Conservation (phyloP, 257 asterid genomes). For the Asclepias syriaca region DNA sequence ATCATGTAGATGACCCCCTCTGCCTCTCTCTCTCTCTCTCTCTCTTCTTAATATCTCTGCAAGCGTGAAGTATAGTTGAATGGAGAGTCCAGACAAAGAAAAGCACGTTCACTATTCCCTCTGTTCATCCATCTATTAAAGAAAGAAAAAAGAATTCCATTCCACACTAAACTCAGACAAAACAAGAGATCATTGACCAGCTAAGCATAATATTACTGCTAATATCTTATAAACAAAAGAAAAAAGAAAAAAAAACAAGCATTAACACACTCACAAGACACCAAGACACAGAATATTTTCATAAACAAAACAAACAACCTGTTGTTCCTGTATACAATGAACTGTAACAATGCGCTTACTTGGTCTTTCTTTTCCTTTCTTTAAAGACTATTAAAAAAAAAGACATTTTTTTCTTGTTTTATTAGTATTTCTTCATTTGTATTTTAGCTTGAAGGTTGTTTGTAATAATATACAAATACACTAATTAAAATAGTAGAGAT, state of each 20-base stretch:
- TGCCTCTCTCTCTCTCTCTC: slow-evolving; percentile 2
- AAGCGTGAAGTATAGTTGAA: slow-evolving; percentile 39
- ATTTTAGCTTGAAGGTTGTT: slow-evolving; percentile 8
- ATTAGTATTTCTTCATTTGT: slow-evolving; percentile 2
- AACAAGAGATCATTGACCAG: slow-evolving; percentile 44
- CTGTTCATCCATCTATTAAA: slow-evolving; percentile 13
- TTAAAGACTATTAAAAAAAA: neutral
- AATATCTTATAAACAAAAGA: slow-evolving; percentile 12
- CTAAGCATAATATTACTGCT: slow-evolving; percentile 19
- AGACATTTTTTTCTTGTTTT: slow-evolving; percentile 3
- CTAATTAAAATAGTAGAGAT: slow-evolving; percentile 20
- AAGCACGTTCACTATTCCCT: slow-evolving; percentile 55
- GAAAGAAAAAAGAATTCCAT: slow-evolving; percentile 17
- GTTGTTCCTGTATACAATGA: slow-evolving; percentile 1
- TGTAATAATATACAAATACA: neutral
- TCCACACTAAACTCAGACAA: slow-evolving; percentile 28
- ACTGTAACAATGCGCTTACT: slow-evolving; percentile 17
- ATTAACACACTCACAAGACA: neutral
- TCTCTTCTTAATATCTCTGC: slow-evolving; percentile 23
- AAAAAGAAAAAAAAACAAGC: neutral
- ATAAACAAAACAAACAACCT: neutral
- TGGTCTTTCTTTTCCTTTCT: neutral
- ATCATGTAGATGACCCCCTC: slow-evolving; percentile 23
- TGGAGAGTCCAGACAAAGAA: slow-evolving; percentile 43
- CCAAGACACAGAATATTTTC: slow-evolving; percentile 14